phyloP scores from a whole-genome alignment of 2,329 filamentous ascomycete species.

The Pseudogymnoascus sp. region DNA sequence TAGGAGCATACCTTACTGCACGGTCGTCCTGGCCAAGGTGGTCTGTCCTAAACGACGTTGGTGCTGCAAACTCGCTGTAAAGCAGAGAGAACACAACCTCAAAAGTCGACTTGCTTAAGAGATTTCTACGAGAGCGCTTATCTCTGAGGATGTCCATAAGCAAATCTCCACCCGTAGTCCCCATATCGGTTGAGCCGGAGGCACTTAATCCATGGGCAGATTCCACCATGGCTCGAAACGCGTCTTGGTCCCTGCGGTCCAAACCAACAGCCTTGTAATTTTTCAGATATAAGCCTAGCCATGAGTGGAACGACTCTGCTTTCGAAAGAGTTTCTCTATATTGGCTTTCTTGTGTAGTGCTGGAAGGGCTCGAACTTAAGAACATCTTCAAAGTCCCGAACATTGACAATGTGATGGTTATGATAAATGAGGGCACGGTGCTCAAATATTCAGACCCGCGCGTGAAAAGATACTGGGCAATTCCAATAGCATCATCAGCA shows the following conservation, averaged over 20 bases:
- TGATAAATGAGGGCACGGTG: slow-evolving; percentile 63
- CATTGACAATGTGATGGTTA: slow-evolving; percentile 70
- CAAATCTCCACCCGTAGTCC: slow-evolving; percentile 68
- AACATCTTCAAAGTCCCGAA: slow-evolving; percentile 72
- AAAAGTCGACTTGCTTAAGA: slow-evolving; percentile 63
- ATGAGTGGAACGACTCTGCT: slow-evolving; percentile 65
- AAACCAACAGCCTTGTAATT: slow-evolving; percentile 47
- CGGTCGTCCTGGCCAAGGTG: slow-evolving; percentile 59
- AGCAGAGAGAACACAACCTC: slow-evolving; percentile 64
- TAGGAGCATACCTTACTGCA: slow-evolving; percentile 51
- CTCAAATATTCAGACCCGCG: slow-evolving; percentile 57
- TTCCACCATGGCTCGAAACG: slow-evolving; percentile 59
- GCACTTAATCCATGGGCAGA: slow-evolving; percentile 59
- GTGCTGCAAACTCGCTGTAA: slow-evolving; percentile 63
- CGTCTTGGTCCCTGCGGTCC: slow-evolving; percentile 36
- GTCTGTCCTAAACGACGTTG: slow-evolving; percentile 50
- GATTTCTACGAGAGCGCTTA: slow-evolving; percentile 47
- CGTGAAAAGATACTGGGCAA: slow-evolving; percentile 74
- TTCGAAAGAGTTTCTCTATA: slow-evolving; percentile 69
- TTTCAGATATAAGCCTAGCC: slow-evolving; percentile 64
- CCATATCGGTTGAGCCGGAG: slow-evolving; percentile 59
- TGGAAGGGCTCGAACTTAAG: slow-evolving; percentile 63
- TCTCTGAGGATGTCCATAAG: slow-evolving; percentile 74
- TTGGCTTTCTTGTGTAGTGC: slow-evolving; percentile 77
- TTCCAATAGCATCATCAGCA: slow-evolving; percentile 79